Evolutionary conservation across 768 basidiomycete species (phyloP), one percentile per base, ranked within the genome.

Genomic region (Lyophyllum shimeji): DNA sequence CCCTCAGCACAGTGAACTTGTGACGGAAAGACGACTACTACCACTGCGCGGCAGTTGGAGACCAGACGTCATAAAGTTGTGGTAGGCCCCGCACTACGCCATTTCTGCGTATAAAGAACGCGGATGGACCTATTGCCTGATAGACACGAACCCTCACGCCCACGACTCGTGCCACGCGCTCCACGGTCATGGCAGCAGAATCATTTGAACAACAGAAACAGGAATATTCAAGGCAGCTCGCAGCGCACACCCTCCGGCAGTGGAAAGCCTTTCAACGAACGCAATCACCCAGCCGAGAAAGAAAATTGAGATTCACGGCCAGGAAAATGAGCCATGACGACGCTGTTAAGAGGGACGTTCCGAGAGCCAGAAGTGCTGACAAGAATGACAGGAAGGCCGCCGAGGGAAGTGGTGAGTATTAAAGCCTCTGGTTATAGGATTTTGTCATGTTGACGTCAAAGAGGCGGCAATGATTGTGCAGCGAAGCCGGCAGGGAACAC

Each of bases 181-280:
- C 47, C 40, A 48, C 20, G 46, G 63, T 31, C 42, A 74, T 72
- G 70, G 65, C 68, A n/a, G 63, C 68, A 34, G 52, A 64, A 11
- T 70, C 72, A 17, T 4, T 71, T 29, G 74, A 78, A 57, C 73
- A 77, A 50, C 64, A 71, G 61, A 76, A 71, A 55, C 64, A 64
- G 15, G 61, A 66, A 21, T 79, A 81, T 52, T 73, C 77, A 2
- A 68, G 67, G 23, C 70, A 77, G 52, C 64, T 81, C 9, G 74
- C 73, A 7, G 76, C 66, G 3, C 66, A 79, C 59, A 81, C 79
- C 1, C 65, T 71, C 8, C 71, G 71, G 50, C 79, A 79, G 56
- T 76, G 73, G 69, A 69, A 74, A 51, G 61, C 70, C 25, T 70
- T 69, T 13, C 62, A 62, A 3, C 60, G 61, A 9, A 25, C 42